Conservation (phyloP, 805 yeast genomes). For the Priceomyces castillae region DNA sequence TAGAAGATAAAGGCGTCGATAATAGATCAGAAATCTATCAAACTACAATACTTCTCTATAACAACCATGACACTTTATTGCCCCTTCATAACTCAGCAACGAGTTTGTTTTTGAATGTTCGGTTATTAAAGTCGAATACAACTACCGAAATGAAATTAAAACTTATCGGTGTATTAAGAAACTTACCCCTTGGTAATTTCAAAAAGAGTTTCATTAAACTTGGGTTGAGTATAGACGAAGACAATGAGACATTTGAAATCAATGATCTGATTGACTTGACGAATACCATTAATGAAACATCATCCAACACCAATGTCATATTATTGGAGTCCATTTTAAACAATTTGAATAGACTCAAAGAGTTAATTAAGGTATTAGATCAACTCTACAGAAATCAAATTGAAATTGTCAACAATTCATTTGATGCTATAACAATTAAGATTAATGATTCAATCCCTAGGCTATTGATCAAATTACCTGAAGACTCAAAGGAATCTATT, state of each 20-base stretch:
- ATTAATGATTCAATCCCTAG: slow-evolving; percentile 23
- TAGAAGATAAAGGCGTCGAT: slow-evolving; percentile 3
- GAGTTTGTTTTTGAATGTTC: slow-evolving; percentile 30
- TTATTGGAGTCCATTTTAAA: slow-evolving; percentile 27
- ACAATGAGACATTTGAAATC: slow-evolving; percentile 26
- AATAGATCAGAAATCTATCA: slow-evolving; percentile 15
- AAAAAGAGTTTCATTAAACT: slow-evolving; percentile 18
- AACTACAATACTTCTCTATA: slow-evolving; percentile 22
- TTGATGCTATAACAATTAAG: slow-evolving; percentile 27
- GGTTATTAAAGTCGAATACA: slow-evolving; percentile 18
- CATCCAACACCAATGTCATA: slow-evolving; percentile 7
- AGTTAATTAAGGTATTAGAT: slow-evolving; percentile 31
- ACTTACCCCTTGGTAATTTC: slow-evolving; percentile 20
- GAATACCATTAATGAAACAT: slow-evolving; percentile 18
- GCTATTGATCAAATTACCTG: slow-evolving; percentile 19
- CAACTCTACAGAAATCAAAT: slow-evolving; percentile 29
- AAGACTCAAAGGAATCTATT: slow-evolving; percentile 11
- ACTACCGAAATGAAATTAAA: slow-evolving; percentile 25
- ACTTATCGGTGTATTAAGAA: slow-evolving; percentile 25
- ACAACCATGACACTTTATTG: slow-evolving; percentile 23
- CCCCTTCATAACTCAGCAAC: slow-evolving; percentile 35
- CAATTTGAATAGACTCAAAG: slow-evolving; percentile 28
- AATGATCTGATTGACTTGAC: slow-evolving; percentile 27
- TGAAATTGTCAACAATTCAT: slow-evolving; percentile 23
- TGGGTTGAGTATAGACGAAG: slow-evolving; percentile 20